Conservation (phyloP, 208 protist species). For the Leishmania martiniquensis region DNA sequence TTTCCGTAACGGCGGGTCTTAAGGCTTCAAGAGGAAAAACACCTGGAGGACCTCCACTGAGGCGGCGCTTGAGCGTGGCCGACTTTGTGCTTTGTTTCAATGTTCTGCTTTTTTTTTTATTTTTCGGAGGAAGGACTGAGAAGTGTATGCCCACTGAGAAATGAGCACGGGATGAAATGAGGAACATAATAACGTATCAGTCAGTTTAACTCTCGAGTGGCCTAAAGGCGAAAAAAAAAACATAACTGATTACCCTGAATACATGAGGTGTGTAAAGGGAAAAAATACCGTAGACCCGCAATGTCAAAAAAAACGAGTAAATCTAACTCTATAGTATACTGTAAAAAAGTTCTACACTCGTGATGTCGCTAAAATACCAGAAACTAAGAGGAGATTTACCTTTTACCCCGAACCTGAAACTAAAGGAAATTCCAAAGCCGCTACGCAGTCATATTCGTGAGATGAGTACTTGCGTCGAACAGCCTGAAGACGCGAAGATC, state of each 20-base stretch:
- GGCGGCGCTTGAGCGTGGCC: neutral
- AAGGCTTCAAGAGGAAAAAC: neutral
- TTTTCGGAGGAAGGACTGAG: neutral
- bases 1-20: neutral
- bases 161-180: neutral
- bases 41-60: neutral
- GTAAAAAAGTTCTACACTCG: neutral
- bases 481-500: slow-evolving; percentile 64
- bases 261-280: neutral
- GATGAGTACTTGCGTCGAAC: slow-evolving; percentile 69
- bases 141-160: neutral
- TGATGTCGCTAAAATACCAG: neutral
- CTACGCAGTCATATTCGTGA: slow-evolving; percentile 45
- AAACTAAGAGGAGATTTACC: neutral
- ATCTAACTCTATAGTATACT: slow-evolving; percentile 12
- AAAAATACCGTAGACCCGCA: slow-evolving; percentile 1
- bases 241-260: neutral
- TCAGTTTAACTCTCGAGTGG: neutral
- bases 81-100: neutral
- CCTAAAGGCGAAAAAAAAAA: slow-evolving; percentile 1
- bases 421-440: slow-evolving; percentile 54
- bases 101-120: neutral
- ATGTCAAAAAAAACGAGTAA: neutral
- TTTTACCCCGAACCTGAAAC: slow-evolving; percentile 18
- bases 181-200: slow-evolving; percentile 3